These are phyloP conservation scores for Metschnikowia dekortorum DNA, from an alignment of 805 yeast genomes.

Conservation along the genomic window DNA sequence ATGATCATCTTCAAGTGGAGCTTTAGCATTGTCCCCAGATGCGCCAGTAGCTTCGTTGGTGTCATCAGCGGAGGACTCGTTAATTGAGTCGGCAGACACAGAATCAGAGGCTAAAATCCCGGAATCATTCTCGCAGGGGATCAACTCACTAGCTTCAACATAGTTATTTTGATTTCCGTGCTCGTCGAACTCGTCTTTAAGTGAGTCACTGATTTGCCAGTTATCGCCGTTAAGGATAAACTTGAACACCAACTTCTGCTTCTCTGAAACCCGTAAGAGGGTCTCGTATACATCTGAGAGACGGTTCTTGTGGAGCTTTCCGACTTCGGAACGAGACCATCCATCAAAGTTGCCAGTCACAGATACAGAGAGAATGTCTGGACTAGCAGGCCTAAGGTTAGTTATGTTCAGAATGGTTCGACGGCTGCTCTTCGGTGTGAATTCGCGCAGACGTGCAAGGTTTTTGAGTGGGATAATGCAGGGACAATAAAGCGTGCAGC, in stretches of 20 bases:
- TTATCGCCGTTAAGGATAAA: slow-evolving; percentile 31
- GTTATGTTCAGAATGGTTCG: background rate
- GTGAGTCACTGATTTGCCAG: slow-evolving; percentile 28
- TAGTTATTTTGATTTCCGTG: slow-evolving; percentile 35
- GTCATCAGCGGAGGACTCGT: too few species aligned
- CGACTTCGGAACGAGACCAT: slow-evolving; percentile 28
- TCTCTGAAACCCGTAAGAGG: slow-evolving; percentile 17
- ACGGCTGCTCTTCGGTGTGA: too few species aligned
- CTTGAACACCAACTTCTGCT: slow-evolving; percentile 31
- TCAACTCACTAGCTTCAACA: slow-evolving; percentile 26
- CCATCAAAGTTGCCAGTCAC: slow-evolving; percentile 41
- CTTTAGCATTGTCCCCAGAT: background rate
- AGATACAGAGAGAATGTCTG: slow-evolving; percentile 22
- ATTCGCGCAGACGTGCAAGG: too few species aligned
- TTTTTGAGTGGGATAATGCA: too few species aligned
- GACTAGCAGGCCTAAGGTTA: slow-evolving; percentile 14
- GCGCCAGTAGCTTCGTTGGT: too few species aligned
- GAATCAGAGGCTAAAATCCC: background rate
- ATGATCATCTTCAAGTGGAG: background rate
- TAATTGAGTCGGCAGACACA: too few species aligned
- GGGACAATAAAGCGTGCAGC: too few species aligned
- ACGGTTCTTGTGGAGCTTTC: slow-evolving; percentile 10
- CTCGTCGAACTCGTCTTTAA: slow-evolving; percentile 26
- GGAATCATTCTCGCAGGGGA: background rate
- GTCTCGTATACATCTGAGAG: slow-evolving; percentile 19